Evolutionary conservation across 2,329 filamentous ascomycete genomes (phyloP).

Genomic region (Sporothrix schenckii): DNA sequence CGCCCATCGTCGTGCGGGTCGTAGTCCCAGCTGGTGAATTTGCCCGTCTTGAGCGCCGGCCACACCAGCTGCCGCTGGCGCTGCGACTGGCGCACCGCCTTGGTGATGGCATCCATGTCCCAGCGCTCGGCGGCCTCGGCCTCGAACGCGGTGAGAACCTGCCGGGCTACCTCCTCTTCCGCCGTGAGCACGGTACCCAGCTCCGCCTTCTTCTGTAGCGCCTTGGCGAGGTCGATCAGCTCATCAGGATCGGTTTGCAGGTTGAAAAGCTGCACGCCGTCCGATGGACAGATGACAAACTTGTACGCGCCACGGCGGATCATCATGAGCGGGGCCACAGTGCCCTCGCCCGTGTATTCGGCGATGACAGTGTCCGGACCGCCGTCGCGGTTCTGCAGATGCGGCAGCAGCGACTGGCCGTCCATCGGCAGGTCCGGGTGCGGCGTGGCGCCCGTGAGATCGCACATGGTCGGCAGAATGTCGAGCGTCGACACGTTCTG

Average conservation of each 20-base stretch:
- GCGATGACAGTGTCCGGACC: slow-evolving; percentile 86
- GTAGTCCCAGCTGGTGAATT: slow-evolving; percentile 83
- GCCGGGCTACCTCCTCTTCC: slow-evolving; percentile 52
- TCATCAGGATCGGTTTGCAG: slow-evolving; percentile 74
- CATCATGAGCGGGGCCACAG: slow-evolving; percentile 88
- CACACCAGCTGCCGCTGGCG: slow-evolving; percentile 77
- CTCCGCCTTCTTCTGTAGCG: slow-evolving; percentile 45
- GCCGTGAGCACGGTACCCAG: slow-evolving; percentile 41
- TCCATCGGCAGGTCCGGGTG: slow-evolving; percentile 78
- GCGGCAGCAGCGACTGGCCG: slow-evolving; percentile 78
- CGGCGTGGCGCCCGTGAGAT: slow-evolving; percentile 73
- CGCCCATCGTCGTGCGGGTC: slow-evolving; percentile 72
- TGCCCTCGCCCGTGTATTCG: slow-evolving; percentile 94
- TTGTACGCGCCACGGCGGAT: slow-evolving; percentile 89
- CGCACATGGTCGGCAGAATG: slow-evolving; percentile 84
- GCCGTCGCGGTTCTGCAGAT: slow-evolving; percentile 62
- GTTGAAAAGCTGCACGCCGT: slow-evolving; percentile 84
- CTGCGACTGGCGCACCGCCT: slow-evolving; percentile 74
- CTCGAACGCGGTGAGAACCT: slow-evolving; percentile 67
- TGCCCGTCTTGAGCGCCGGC: slow-evolving; percentile 74
- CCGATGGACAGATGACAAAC: slow-evolving; percentile 82
- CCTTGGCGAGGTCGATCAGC: slow-evolving; percentile 69
- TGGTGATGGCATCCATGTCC: slow-evolving; percentile 78
- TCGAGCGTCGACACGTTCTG: slow-evolving; percentile 91
- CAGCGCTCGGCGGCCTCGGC: slow-evolving; percentile 74